Evolutionary conservation across 1,139 yeast species (phyloP).

Genomic region (Wickerhamomyces sp.): DNA sequence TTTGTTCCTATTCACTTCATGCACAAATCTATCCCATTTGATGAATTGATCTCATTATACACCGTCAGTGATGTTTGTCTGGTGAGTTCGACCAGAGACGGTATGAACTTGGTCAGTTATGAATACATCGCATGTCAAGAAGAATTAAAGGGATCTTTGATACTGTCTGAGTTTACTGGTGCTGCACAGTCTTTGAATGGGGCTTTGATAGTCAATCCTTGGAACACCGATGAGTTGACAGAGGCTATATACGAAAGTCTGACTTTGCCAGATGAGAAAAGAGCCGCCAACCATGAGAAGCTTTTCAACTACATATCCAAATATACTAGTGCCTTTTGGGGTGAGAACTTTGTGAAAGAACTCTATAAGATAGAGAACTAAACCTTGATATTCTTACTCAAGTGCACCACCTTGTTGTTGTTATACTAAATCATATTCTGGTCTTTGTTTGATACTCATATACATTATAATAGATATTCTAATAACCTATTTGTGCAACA

Average conservation of each 20-base stretch:
- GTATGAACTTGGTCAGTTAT: conserved; percentile 94
- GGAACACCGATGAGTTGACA: conserved; percentile 95
- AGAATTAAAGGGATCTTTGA: conserved; percentile 77
- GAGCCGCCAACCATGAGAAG: conserved; percentile 70
- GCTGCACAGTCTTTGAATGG: conserved; percentile 99
- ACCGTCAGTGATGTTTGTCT: conserved; percentile 84
- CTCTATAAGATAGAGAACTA: conserved; percentile 39
- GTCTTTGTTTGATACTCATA: no score
- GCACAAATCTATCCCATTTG: conserved; percentile 88
- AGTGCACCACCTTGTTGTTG: no score
- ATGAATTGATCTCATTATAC: conserved; percentile 86
- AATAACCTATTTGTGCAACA: no score
- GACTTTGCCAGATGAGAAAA: conserved; percentile 79
- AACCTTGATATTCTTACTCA: background rate
- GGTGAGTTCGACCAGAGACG: conserved; percentile 93
- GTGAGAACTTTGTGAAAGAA: conserved; percentile 91
- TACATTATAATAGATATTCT: no score
- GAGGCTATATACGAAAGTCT: conserved; percentile 83
- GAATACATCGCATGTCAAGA: conserved; percentile 97
- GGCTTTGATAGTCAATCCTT: conserved; percentile 88
- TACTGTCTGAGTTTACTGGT: conserved; percentile 93
- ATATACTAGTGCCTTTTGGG: conserved; percentile 96
- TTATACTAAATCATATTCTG: no score
- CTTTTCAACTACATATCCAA: conserved; percentile 83
- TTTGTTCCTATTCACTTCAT: conserved; percentile 96